Evolutionary conservation across 1,139 yeast genomes (phyloP), one percentile per base, ranked within the genome.

Genomic region (Hansenula sp.): DNA sequence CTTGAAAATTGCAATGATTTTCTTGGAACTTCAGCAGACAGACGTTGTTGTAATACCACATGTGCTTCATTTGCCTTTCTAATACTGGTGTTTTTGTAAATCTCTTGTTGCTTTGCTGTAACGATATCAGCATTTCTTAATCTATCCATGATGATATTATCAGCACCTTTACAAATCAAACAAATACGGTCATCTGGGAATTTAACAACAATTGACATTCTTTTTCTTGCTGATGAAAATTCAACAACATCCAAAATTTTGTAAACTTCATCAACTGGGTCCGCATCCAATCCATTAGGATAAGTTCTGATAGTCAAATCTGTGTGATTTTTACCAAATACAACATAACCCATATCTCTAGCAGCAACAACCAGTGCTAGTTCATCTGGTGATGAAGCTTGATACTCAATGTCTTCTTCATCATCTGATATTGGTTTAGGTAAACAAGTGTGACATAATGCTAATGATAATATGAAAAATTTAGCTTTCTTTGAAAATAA

Each of bases 351-450:
- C 68, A 92, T 71, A 58, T 92, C 98, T 50, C 96, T 72, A 0
- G 98, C 98, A 1, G 97, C 98, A 43, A 84, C 79, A 2, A 92
- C 92, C 32, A 92, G 68, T 0, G 99, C 98, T 40, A 90, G 64
- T 59, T 92, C 99, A 65, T 92, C 98, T 0, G 98, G 98, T 0
- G 97, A 90, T 0, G 97, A 81, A 0, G 97, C 88, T 58, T 89
- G 97, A 54, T 90, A 94, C 36, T 76, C 78, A 18, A 89, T 74
- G 33, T 67, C 66, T 20, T 68, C 75, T 37, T 75, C 82, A 11
- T 60, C 65, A 6, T 59, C 66, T 6, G 60, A 47, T 10, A 48
- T 45, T 51, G 51, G 65, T 57, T 81, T 80, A 1, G 98, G 97
- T 35, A 88, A 66, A 59, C 97, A 92, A 0, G 94, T 76, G 55